These are phyloP conservation scores for Closterium sp. DNA, from an alignment of 139 green algal genomes.

Conservation along the genomic window DNA sequence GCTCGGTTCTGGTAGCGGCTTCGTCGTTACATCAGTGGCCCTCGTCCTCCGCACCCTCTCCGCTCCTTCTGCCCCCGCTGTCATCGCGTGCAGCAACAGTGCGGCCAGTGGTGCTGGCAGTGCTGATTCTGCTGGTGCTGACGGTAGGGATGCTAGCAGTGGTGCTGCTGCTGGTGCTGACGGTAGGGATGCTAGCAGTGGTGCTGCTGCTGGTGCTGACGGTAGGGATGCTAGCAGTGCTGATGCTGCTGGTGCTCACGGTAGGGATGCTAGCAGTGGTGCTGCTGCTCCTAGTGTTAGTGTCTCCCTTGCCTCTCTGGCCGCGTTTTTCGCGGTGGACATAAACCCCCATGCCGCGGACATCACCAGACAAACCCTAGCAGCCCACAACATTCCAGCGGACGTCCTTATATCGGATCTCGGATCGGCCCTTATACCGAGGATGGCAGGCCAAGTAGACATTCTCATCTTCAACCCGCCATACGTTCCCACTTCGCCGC, in stretches of 20 bases:
- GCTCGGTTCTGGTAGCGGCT: constrained; percentile 82
- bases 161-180: too few relatives aligned
- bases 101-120: neutral
- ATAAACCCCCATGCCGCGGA: constrained; percentile 63
- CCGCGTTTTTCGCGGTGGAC: constrained; percentile 59
- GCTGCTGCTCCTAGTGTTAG: neutral
- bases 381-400: constrained; percentile 51
- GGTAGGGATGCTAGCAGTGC: too few relatives aligned
- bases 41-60: constrained; percentile 55
- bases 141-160: neutral
- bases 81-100: neutral
- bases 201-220: too few relatives aligned
- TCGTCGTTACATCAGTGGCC: constrained; percentile 74
- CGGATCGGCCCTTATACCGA: neutral
- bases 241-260: too few relatives aligned
- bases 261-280: neutral
- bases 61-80: neutral
- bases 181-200: too few relatives aligned
- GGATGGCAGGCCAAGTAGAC: constrained; percentile 52
- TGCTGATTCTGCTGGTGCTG: neutral
- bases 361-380: constrained; percentile 59
- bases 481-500: constrained; percentile 91
- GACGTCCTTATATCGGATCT: constrained; percentile 30
- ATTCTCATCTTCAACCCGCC: constrained; percentile 94
- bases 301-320: neutral